Percentiles rank a stretch among this genome's conserved stretches.
These are phyloP conservation scores for Craspedostauros australis DNA, from an alignment of 108 stramenopile species.

Conservation along the genomic window DNA sequence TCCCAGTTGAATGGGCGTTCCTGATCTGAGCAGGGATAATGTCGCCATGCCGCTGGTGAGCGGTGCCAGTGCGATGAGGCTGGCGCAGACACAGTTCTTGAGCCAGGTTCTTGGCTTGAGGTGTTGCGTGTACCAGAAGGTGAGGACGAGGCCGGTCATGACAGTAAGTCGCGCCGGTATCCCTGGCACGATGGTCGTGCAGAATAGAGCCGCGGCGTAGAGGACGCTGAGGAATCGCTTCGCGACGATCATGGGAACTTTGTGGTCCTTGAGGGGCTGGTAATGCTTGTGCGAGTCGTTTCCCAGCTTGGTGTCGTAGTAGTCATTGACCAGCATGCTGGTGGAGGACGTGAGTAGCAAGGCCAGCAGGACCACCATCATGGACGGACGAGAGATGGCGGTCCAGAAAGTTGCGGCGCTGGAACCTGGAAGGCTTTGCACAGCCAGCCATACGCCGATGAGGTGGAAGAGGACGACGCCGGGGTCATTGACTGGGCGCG, in stretches of 20 bases:
- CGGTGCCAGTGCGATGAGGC: constrained; percentile 51
- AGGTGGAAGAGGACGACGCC: constrained; percentile 57
- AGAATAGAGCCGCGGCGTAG: constrained; percentile 19
- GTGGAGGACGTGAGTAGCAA: constrained; percentile 56
- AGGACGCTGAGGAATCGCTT: constrained; percentile 38
- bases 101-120: constrained; percentile 69
- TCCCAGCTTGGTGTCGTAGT: constrained; percentile 60
- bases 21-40: background rate
- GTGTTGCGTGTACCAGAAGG: constrained; percentile 65
- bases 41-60: constrained; percentile 51
- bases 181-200: constrained; percentile 54
- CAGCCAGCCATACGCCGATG: constrained; percentile 40
- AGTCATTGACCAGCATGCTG: constrained; percentile 77
- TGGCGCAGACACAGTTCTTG: constrained; percentile 71
- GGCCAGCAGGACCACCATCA: constrained; percentile 40
- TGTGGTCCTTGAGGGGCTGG: constrained; percentile 19
- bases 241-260: constrained; percentile 26
- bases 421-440: constrained; percentile 2
- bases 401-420: constrained; percentile 9
- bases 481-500: constrained; percentile 53
- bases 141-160: constrained; percentile 46
- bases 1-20: background rate
- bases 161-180: constrained; percentile 46
- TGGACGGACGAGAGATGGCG: constrained; percentile 19
- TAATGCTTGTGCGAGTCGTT: constrained; percentile 24